A percentile compares a stretch with the other conserved stretches of the same genome.
These are phyloP conservation scores for Fusarium transvaalense DNA, from an alignment of 2,329 filamentous ascomycete species.

Conservation along the genomic window DNA sequence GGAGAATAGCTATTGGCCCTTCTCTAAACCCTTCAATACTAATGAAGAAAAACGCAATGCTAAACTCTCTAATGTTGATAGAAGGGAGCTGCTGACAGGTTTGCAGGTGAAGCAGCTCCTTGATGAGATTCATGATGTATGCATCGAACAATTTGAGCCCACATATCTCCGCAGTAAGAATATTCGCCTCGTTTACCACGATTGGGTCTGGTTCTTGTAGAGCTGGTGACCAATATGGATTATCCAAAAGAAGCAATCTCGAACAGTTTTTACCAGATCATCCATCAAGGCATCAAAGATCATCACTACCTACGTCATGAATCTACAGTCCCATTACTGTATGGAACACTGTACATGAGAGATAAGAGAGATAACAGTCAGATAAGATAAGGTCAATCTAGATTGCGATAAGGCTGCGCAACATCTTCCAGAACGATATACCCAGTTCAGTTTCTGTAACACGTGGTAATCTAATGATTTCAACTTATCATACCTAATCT, in stretches of 20 bases:
- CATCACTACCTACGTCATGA: background rate
- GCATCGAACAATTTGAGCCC: too few species aligned
- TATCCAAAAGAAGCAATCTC: background rate
- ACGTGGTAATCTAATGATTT: too few species aligned
- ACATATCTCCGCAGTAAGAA: too few species aligned
- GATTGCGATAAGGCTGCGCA: background rate
- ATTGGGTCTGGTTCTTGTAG: too few species aligned
- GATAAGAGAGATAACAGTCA: background rate
- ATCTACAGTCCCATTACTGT: background rate
- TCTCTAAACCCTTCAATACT: too few species aligned
- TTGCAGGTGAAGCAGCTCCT: too few species aligned
- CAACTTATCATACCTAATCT: background rate
- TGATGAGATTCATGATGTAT: too few species aligned
- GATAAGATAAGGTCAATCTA: background rate
- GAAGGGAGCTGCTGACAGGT: too few species aligned
- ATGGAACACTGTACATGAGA: accelerated
- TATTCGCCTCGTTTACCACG: too few species aligned
- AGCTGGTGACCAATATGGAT: background rate
- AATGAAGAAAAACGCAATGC: too few species aligned
- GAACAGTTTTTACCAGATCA: background rate
- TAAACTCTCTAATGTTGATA: too few species aligned
- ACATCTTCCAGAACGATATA: background rate
- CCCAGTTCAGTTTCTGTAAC: background rate
- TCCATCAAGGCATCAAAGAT: background rate
- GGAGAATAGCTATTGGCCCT: too few species aligned